Evolutionary conservation across 768 basidiomycete genomes (phyloP).

Genomic region (Pilatotrama ljubarskyi): DNA sequence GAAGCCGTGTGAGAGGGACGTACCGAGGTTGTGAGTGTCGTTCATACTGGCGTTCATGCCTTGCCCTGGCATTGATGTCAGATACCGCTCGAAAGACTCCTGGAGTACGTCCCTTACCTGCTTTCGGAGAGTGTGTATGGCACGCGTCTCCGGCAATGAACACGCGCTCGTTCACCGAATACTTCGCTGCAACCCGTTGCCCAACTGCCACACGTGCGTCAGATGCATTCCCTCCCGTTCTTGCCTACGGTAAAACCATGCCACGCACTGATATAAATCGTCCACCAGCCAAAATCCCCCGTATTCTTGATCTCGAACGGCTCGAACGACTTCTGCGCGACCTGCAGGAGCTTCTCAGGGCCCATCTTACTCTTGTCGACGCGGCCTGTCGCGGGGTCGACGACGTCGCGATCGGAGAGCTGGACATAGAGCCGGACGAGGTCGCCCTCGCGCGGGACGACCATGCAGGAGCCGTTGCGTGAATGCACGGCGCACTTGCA

Average conservation of each 20-base stretch:
- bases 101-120: constrained; percentile 36
- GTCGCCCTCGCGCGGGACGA: constrained; percentile 54
- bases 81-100: too few species aligned
- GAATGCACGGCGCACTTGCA: constrained; percentile 53
- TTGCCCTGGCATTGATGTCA: constrained; percentile 35
- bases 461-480: constrained; percentile 48
- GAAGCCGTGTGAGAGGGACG: too few species aligned
- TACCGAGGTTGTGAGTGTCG: constrained; percentile 70
- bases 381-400: constrained; percentile 39
- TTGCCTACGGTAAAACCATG: neutral
- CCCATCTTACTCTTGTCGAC: constrained; percentile 41
- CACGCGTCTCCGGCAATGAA: constrained; percentile 82
- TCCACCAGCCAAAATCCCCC: constrained; percentile 68
- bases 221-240: too few species aligned
- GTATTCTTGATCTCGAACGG: constrained; percentile 52
- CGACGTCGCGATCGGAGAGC: constrained; percentile 43
- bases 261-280: constrained; percentile 63
- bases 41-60: constrained; percentile 81
- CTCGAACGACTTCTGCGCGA: constrained; percentile 36
- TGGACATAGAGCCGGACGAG: constrained; percentile 54
- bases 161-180: constrained; percentile 58
- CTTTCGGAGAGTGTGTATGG: constrained; percentile 68
- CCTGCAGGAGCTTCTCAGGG: constrained; percentile 42
- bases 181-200: constrained; percentile 69
- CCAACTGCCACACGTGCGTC: constrained; percentile 44